Evolutionary conservation across 2,329 filamentous ascomycete species (phyloP).

Genomic region (Fusarium pininemorale): DNA sequence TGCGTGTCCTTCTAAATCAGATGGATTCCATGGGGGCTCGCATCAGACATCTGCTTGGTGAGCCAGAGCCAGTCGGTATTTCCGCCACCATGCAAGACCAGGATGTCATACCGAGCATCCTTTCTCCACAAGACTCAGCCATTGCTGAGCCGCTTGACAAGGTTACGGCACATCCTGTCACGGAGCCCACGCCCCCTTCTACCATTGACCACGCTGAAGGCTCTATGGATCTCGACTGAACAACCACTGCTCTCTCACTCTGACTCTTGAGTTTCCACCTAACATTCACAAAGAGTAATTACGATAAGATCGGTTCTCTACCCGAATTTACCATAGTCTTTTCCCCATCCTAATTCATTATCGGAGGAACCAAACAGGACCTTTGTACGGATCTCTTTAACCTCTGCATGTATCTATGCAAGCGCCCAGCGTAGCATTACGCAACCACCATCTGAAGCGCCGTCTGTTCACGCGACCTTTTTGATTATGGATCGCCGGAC

Average conservation of each 20-base stretch:
- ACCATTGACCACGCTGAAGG: slow-evolving; percentile 52
- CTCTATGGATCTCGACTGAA: slow-evolving; percentile 53
- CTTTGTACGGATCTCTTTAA: slow-evolving; percentile 24
- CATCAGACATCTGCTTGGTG: slow-evolving; percentile 54
- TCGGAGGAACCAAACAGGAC: slow-evolving; percentile 16
- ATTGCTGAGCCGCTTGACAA: slow-evolving; percentile 46
- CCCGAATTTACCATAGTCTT: slow-evolving; percentile 27
- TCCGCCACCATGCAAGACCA: slow-evolving; percentile 33
- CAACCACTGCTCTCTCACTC: not conserved
- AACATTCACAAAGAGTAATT: slow-evolving; percentile 6
- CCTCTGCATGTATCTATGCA: not conserved
- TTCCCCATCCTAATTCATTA: slow-evolving; percentile 13
- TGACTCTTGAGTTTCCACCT: not conserved
- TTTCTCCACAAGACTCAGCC: slow-evolving; percentile 43
- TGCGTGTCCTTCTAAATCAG: slow-evolving; percentile 60
- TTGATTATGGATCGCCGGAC: slow-evolving; percentile 35
- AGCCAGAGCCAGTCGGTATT: slow-evolving; percentile 40
- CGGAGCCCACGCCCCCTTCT: slow-evolving; percentile 52
- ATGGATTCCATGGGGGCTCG: slow-evolving; percentile 55
- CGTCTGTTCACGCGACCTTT: slow-evolving; percentile 6
- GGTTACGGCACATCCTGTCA: slow-evolving; percentile 44
- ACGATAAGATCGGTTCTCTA: slow-evolving; percentile 29
- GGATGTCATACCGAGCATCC: slow-evolving; percentile 37
- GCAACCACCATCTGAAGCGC: not conserved
- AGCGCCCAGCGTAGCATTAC: not conserved